Evolutionary conservation across 768 basidiomycete species (phyloP).

Genomic region (Harrya chromipes): DNA sequence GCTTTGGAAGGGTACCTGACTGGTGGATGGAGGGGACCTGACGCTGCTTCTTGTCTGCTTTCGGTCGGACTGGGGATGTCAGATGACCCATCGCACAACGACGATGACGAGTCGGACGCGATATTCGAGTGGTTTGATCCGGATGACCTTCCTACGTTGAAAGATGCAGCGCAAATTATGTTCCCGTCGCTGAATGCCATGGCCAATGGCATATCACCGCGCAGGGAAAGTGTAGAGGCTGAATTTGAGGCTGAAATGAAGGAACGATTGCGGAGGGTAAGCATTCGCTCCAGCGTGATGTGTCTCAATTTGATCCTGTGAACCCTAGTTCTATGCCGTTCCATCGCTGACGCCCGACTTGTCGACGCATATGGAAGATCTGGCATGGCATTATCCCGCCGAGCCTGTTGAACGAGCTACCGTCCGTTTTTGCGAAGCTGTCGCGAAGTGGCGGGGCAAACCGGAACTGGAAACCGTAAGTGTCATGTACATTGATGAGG

Average conservation of each 20-base stretch:
- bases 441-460: conserved; percentile 79
- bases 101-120: conserved; percentile 32
- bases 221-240: conserved; percentile 54
- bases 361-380: conserved; percentile 69
- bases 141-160: conserved; percentile 68
- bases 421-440: conserved; percentile 76
- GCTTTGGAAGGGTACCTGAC: conserved; percentile 83
- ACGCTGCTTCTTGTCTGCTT: conserved; percentile 67
- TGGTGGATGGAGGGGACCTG: conserved; percentile 73
- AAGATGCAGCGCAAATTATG: conserved; percentile 63
- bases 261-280: conserved; percentile 63
- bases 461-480: conserved; percentile 77
- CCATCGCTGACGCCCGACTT: conserved; percentile 69
- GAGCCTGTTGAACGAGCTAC: conserved; percentile 80
- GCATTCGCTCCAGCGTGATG: conserved; percentile 23
- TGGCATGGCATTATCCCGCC: conserved; percentile 74
- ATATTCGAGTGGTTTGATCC: conserved; percentile 65
- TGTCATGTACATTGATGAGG: not conserved
- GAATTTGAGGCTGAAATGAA: conserved; percentile 78
- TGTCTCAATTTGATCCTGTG: conserved; percentile 4
- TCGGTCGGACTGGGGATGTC: conserved; percentile 63
- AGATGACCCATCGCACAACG: conserved; percentile 23
- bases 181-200: conserved; percentile 52
- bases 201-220: conserved; percentile 24
- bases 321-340: conserved; percentile 71